phyloP scores from a whole-genome alignment of 2,329 filamentous ascomycete genomes.

The Colletotrichum kahawae region DNA sequence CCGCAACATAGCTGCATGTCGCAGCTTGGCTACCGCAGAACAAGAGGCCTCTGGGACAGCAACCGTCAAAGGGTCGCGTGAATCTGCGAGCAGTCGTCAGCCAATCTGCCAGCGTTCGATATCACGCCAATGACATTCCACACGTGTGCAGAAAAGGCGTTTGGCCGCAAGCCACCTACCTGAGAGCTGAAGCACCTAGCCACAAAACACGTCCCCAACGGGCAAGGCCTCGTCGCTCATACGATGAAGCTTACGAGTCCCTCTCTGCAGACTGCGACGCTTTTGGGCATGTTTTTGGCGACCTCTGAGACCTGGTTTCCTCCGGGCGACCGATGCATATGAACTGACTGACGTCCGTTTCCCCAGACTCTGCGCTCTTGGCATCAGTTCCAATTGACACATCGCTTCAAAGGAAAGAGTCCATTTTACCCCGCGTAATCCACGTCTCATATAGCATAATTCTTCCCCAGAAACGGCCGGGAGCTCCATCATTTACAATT shows the following conservation, averaged over 20 bases:
- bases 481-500: constrained; percentile 15
- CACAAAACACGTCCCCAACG: not conserved
- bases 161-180: not conserved
- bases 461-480: not conserved
- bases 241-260: not conserved
- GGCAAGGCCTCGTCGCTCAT: not conserved
- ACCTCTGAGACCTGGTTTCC: not conserved
- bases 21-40: not conserved
- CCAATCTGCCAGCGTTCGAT: not conserved
- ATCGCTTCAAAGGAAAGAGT: not conserved
- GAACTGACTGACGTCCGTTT: not conserved
- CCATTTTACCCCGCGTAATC: constrained; percentile 19
- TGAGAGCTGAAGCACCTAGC: not conserved
- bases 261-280: not conserved
- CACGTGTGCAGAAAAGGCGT: not conserved
- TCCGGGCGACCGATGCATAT: not conserved
- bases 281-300: not conserved
- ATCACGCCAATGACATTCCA: not conserved
- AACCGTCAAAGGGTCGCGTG: not conserved
- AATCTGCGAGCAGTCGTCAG: not conserved
- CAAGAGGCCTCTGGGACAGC: not conserved
- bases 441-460: not conserved
- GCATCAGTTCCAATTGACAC: not conserved
- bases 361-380: not conserved
- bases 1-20: not conserved